Evolutionary conservation across 1,139 yeast genomes (phyloP).

Genomic region (Saccharomycopsis hybrid): DNA sequence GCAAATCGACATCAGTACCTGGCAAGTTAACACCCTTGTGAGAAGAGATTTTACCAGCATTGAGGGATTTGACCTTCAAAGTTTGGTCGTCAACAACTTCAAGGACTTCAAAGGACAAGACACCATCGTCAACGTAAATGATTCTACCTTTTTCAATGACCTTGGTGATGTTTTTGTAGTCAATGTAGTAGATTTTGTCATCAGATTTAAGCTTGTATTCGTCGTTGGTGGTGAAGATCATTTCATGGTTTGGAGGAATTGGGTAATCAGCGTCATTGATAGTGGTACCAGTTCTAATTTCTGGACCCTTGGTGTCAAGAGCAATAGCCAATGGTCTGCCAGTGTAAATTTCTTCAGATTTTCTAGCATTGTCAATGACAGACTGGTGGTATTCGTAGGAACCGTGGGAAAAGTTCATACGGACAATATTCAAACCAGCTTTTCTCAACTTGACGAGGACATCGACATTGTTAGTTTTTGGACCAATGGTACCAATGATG

Average conservation of each 20-base stretch:
- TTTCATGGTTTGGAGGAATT: conserved; percentile 78
- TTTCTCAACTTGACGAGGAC: conserved; percentile 81
- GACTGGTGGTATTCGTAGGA: conserved; percentile 94
- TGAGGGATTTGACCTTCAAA: conserved; percentile 80
- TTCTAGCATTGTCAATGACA: conserved; percentile 92
- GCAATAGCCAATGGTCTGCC: conserved; percentile 99
- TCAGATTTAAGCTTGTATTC: conserved; percentile 65
- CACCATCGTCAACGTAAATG: conserved; percentile 97
- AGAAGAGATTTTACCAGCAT: conserved; percentile 91
- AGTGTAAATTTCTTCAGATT: conserved; percentile 81
- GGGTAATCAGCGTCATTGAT: conserved; percentile 71
- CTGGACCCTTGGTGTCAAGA: conserved; percentile 98
- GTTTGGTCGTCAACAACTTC: conserved; percentile 74
- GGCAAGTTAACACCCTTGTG: conserved; percentile 99
- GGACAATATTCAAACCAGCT: conserved; percentile 94
- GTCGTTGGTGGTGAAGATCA: conserved; percentile 90
- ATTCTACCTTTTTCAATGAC: conserved; percentile 82
- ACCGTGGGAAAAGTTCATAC: conserved; percentile 99
- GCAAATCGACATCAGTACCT: conserved; percentile 97
- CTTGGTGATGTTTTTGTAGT: conserved; percentile 93
- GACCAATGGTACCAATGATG: conserved; percentile 96
- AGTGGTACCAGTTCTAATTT: conserved; percentile 97
- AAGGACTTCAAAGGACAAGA: conserved; percentile 85
- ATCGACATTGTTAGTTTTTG: conserved; percentile 90
- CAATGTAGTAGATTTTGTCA: conserved; percentile 79